Percentiles rank a stretch among this genome's conserved stretches.
These are phyloP conservation scores for Smithsoniella earleae DNA, from an alignment of 163 green algal species.

Conservation along the genomic window DNA sequence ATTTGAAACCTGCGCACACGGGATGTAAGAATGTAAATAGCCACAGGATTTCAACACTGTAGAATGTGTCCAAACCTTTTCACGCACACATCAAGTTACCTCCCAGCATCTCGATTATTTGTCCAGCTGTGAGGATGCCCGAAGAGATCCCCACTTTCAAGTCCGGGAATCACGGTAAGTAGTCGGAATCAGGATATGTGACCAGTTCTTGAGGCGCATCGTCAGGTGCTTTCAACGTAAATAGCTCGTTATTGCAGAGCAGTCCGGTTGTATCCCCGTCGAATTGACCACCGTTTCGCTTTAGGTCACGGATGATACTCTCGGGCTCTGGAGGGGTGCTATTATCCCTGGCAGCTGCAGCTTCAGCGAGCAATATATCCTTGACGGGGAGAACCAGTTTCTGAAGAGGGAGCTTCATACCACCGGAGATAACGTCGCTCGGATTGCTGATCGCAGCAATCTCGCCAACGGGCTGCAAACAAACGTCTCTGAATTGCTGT, in stretches of 20 bases:
- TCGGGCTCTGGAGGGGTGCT: too few species aligned
- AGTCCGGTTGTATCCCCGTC: too few species aligned
- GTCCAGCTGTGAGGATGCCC: too few species aligned
- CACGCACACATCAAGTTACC: too few species aligned
- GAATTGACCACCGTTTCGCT: not conserved
- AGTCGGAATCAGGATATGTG: not conserved
- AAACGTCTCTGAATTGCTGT: not conserved
- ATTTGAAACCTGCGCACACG: too few species aligned
- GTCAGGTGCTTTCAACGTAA: not conserved
- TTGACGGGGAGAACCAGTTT: not conserved
- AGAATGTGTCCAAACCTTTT: too few species aligned
- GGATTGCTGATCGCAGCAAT: not conserved
- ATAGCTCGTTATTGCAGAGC: slow-evolving; percentile 4
- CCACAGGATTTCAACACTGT: too few species aligned
- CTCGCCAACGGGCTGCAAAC: not conserved
- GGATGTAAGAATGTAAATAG: too few species aligned
- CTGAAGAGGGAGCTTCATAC: slow-evolving; percentile 1
- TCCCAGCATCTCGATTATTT: too few species aligned
- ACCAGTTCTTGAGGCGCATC: not conserved
- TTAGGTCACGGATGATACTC: not conserved
- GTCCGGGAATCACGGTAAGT: slow-evolving; percentile 4
- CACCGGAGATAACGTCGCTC: not conserved
- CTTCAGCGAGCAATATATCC: not conserved
- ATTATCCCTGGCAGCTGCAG: not conserved
- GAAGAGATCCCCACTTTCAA: too few species aligned